Evolutionary conservation across 2,329 filamentous ascomycete species (phyloP).

Genomic region (Fusarium acutatum): DNA sequence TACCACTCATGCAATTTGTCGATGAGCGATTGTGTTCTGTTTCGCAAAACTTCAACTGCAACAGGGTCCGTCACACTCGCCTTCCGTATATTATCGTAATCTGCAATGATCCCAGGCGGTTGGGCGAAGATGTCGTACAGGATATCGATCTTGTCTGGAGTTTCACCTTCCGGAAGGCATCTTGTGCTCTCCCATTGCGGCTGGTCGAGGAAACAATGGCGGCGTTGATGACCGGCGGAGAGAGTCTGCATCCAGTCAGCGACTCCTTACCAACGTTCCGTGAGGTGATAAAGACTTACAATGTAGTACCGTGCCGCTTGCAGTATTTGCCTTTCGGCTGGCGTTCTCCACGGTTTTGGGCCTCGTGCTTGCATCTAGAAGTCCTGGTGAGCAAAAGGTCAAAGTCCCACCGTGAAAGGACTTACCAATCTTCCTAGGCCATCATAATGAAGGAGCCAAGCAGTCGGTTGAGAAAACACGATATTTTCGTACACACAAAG

Average conservation of each 20-base stretch:
- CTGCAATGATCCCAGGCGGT: not conserved
- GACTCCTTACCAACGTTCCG: rapidly evolving
- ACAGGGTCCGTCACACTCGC: not conserved
- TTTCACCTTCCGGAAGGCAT: not conserved
- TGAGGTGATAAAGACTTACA: not conserved
- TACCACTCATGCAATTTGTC: slow-evolving; percentile 4
- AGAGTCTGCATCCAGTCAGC: slow-evolving; percentile 5
- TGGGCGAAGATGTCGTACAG: slow-evolving; percentile 16
- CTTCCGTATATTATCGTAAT: not conserved
- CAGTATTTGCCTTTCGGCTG: slow-evolving; percentile 7
- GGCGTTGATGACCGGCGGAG: slow-evolving; percentile 20
- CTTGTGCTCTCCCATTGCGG: slow-evolving; percentile 14
- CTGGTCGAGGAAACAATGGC: slow-evolving; percentile 14
- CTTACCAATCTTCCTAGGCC: slow-evolving; percentile 13
- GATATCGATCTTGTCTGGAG: not conserved
- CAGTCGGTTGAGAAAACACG: slow-evolving; percentile 13
- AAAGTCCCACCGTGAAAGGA: not conserved
- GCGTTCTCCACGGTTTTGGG: not conserved
- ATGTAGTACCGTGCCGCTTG: slow-evolving; percentile 8
- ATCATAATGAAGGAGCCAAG: slow-evolving; percentile 26
- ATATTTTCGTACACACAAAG: slow-evolving; percentile 24
- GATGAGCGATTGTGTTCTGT: not conserved
- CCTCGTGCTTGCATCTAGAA: slow-evolving; percentile 19
- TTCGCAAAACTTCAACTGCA: not conserved
- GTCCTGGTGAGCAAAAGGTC: not conserved